A percentile compares a stretch with the other conserved stretches of the same genome.
These are phyloP conservation scores for Daldinia grandis DNA, from an alignment of 495 filamentous ascomycete species.

Conservation along the genomic window DNA sequence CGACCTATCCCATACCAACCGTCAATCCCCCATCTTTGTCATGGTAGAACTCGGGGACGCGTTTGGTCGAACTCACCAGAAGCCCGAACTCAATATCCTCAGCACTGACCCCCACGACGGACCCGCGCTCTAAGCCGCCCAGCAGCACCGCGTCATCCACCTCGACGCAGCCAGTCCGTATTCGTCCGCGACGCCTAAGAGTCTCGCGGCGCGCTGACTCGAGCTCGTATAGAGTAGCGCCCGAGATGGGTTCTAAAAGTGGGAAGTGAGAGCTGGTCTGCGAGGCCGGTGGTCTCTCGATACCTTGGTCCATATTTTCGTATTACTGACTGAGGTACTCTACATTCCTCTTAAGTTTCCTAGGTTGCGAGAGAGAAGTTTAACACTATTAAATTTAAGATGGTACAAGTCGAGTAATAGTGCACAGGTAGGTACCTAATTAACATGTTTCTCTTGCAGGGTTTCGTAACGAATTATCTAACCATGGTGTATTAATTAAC, in stretches of 20 bases:
- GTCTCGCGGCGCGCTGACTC: constrained; percentile 37
- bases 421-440: too few relatives aligned
- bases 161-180: constrained; percentile 52
- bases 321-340: neutral
- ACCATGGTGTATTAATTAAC: neutral
- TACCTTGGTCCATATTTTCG: constrained; percentile 5
- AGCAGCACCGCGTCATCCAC: constrained; percentile 57
- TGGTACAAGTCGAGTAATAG: neutral
- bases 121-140: constrained; percentile 56
- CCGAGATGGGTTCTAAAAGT: constrained; percentile 16
- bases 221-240: constrained; percentile 42
- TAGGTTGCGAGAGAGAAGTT: neutral
- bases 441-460: too few relatives aligned
- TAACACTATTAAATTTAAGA: neutral
- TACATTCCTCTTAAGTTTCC: neutral
- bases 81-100: constrained; percentile 53
- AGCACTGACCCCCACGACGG: constrained; percentile 59
- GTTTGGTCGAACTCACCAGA: constrained; percentile 43
- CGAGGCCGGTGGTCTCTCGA: neutral
- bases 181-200: constrained; percentile 22
- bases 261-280: constrained; percentile 17
- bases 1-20: constrained; percentile 40
- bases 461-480: too few relatives aligned
- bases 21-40: constrained; percentile 4
- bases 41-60: neutral